Percentiles rank a stretch among this genome's conserved stretches.
Evolutionary conservation across 768 basidiomycete genomes (phyloP).

Genomic region (Psilocybe sp.): DNA sequence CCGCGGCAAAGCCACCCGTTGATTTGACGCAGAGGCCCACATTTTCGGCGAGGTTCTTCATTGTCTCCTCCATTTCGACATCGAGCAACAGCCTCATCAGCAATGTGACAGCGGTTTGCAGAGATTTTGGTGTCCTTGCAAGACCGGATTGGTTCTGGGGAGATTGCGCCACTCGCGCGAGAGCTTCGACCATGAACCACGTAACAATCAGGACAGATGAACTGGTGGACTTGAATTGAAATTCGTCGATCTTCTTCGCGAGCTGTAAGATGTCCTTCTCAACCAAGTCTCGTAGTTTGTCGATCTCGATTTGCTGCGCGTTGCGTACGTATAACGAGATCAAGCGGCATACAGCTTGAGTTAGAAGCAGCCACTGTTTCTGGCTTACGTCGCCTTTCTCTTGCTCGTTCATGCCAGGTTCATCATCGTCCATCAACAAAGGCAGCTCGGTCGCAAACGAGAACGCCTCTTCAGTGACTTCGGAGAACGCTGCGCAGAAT

Average conservation of each 20-base stretch:
- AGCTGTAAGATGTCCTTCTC: constrained; percentile 36
- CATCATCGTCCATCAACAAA: constrained; percentile 21
- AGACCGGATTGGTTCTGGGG: constrained; percentile 7
- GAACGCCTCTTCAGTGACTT: constrained; percentile 42
- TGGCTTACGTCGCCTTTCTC: not conserved
- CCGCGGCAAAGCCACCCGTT: constrained; percentile 43
- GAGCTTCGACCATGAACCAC: constrained; percentile 67
- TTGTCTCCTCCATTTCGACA: constrained; percentile 47
- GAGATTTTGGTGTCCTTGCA: constrained; percentile 3
- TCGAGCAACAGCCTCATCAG: constrained; percentile 52
- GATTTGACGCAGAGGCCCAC: constrained; percentile 32
- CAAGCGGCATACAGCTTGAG: constrained; percentile 40
- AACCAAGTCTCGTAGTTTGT: constrained; percentile 27
- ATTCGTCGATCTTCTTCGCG: constrained; percentile 34
- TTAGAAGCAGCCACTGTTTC: constrained; percentile 37
- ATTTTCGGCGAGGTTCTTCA: constrained; percentile 35
- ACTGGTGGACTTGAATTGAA: constrained; percentile 30
- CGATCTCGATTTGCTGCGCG: constrained; percentile 29
- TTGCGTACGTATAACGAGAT: constrained; percentile 42
- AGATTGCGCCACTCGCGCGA: constrained; percentile 34
- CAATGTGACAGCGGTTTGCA: constrained; percentile 29
- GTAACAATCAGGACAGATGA: constrained; percentile 39
- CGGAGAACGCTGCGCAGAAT: constrained; percentile 45
- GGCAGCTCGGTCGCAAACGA: constrained; percentile 35
- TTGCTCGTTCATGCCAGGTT: constrained; percentile 13